These are phyloP conservation scores for Hortiboletus campestris DNA, from an alignment of 768 basidiomycete species.

Conservation along the genomic window DNA sequence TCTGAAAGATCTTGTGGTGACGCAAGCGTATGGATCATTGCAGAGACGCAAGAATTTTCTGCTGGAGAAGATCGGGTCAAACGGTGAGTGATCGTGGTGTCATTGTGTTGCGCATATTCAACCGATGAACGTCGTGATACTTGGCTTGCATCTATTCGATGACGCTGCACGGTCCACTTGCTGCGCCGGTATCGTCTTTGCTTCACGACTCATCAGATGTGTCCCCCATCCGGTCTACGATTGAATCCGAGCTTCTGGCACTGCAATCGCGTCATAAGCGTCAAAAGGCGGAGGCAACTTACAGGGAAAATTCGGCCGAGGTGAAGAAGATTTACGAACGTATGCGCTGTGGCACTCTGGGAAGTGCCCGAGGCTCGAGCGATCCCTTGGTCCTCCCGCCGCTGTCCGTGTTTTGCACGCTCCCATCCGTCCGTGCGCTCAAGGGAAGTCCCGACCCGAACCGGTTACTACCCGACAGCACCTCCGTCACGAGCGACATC, in stretches of 20 bases:
- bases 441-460: conserved; percentile 26
- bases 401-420: conserved; percentile 45
- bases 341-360: conserved; percentile 36
- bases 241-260: conserved; percentile 32
- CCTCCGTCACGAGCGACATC: conserved; percentile 13
- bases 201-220: conserved; percentile 18
- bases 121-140: neutral
- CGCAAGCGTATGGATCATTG: conserved; percentile 40
- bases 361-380: neutral
- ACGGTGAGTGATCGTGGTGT: conserved; percentile 33
- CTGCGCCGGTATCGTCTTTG: too few species aligned
- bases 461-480: neutral
- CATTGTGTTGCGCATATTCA: neutral
- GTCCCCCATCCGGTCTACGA: conserved; percentile 3
- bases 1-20: conserved; percentile 39
- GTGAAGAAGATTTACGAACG: conserved; percentile 45
- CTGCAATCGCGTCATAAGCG: conserved; percentile 27
- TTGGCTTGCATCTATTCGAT: neutral
- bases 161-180: too few species aligned
- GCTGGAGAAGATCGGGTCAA: conserved; percentile 36
- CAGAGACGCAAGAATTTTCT: conserved; percentile 36
- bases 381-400: conserved; percentile 38
- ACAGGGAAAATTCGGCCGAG: conserved; percentile 30
- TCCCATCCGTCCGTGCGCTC: conserved; percentile 44
- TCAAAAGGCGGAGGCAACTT: conserved; percentile 27